Evolutionary conservation across 139 green algal genomes (phyloP).

Genomic region (Coelastrella sp.): DNA sequence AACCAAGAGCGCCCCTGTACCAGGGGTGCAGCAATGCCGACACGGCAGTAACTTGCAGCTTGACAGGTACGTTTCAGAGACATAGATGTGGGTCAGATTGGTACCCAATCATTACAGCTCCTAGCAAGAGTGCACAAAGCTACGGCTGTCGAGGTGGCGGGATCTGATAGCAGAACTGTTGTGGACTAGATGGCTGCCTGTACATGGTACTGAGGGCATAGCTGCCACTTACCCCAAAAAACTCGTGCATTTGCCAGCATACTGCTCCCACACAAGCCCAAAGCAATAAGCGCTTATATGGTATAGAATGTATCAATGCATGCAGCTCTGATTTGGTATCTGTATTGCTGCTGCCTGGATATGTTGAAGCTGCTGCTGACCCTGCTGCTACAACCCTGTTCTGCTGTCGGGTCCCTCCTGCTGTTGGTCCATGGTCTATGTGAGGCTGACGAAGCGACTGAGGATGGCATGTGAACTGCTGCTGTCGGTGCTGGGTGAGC

Average conservation of each 20-base stretch:
- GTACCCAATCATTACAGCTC: not conserved
- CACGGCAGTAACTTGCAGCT: not conserved
- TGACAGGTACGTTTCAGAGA: not conserved
- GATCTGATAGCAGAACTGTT: not conserved
- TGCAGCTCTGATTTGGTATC: conserved; percentile 62
- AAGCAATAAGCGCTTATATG: conserved; percentile 71
- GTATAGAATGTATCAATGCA: conserved; percentile 69
- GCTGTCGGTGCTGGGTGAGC: not conserved
- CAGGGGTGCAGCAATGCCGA: not conserved
- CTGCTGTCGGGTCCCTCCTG: not conserved
- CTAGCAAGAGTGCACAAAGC: not conserved
- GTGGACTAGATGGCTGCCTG: not conserved
- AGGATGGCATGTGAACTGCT: not conserved
- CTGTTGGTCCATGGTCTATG: not conserved
- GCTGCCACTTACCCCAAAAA: conserved; percentile 80
- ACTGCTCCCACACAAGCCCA: conserved; percentile 74
- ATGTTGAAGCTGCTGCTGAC: conserved; percentile 12
- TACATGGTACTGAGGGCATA: not conserved
- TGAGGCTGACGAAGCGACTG: not conserved
- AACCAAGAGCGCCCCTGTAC: not conserved
- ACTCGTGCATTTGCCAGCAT: conserved; percentile 83
- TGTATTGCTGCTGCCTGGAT: not conserved
- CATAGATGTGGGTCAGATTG: not conserved
- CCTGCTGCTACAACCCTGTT: not conserved
- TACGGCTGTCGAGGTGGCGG: not conserved